A percentile compares a stretch with the other conserved stretches of the same genome.
phyloP scores from a whole-genome alignment of 805 yeast species.

The Cyberlindnera mississippiensis region DNA sequence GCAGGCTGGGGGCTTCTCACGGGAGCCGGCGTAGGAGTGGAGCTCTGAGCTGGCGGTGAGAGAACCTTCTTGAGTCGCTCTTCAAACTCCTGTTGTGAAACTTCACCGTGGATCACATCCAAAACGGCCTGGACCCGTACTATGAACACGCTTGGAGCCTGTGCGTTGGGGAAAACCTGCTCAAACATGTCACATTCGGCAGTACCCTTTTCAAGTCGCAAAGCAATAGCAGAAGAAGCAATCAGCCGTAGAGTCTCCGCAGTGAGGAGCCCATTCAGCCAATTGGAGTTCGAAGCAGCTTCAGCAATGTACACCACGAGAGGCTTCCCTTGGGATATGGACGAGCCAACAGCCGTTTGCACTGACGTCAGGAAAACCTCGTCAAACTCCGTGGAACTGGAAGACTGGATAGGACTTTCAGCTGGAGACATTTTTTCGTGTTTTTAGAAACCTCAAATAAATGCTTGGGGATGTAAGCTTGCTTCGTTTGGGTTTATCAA shows the following conservation, averaged over 20 bases:
- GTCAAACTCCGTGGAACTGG: slow-evolving; percentile 5
- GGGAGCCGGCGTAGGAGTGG: slow-evolving; percentile 12
- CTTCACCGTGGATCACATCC: slow-evolving; percentile 37
- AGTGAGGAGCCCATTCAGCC: slow-evolving; percentile 21
- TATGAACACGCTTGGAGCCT: slow-evolving; percentile 54
- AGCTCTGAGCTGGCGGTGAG: background rate
- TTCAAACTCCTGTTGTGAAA: slow-evolving; percentile 28
- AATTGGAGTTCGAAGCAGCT: slow-evolving; percentile 17
- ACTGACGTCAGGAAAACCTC: slow-evolving; percentile 28
- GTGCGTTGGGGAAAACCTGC: slow-evolving; percentile 50
- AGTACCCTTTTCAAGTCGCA: slow-evolving; percentile 39
- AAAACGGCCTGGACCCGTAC: slow-evolving; percentile 45
- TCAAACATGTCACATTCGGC: slow-evolving; percentile 44
- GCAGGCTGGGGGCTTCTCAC: slow-evolving; percentile 8
- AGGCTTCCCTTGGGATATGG: slow-evolving; percentile 34
- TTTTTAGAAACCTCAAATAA: too few relatives aligned
- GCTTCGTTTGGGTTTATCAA: too few relatives aligned
- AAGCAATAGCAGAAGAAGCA: slow-evolving; percentile 34
- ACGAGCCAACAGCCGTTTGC: slow-evolving; percentile 37
- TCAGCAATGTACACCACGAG: slow-evolving; percentile 37
- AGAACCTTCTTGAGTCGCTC: slow-evolving; percentile 23
- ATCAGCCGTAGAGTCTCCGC: slow-evolving; percentile 17
- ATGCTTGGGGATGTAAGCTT: too few relatives aligned
- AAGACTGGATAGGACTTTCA: too few relatives aligned
- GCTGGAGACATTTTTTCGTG: too few relatives aligned